phyloP scores from a whole-genome alignment of 2,329 filamentous ascomycete species.

The Gaeumannomyces sp. region DNA sequence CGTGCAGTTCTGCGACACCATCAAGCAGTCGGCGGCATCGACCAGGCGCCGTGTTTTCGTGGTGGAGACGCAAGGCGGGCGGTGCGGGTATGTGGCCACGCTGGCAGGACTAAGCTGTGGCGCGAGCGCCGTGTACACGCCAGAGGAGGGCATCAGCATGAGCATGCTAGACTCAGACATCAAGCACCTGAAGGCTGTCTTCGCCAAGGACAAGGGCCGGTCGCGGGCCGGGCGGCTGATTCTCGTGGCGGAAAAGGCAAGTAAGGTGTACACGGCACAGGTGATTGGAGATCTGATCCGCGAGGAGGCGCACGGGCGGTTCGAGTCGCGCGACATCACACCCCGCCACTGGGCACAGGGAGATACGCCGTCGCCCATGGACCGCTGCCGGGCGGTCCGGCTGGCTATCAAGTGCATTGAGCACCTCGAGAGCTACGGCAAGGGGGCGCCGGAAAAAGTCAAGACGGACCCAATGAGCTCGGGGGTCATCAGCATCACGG shows the following conservation, averaged over 20 bases:
- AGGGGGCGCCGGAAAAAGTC: conserved; percentile 59
- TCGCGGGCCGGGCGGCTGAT: conserved; percentile 89
- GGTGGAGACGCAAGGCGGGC: conserved; percentile 93
- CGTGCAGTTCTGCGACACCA: conserved; percentile 92
- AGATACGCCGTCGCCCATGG: conserved; percentile 89
- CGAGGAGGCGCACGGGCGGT: conserved; percentile 84
- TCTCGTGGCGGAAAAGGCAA: conserved; percentile 93
- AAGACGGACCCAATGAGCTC: conserved; percentile 67
- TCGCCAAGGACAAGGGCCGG: conserved; percentile 78
- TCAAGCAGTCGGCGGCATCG: conserved; percentile 92
- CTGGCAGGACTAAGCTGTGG: conserved; percentile 88
- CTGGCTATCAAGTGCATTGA: conserved; percentile 92
- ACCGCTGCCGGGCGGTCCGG: conserved; percentile 83
- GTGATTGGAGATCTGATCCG: conserved; percentile 94
- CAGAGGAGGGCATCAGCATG: conserved; percentile 90
- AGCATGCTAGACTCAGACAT: conserved; percentile 92
- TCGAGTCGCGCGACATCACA: conserved; percentile 86
- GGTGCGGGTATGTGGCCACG: conserved; percentile 89
- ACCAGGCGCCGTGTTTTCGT: conserved; percentile 93
- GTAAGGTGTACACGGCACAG: conserved; percentile 83
- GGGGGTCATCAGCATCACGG: conserved; percentile 86
- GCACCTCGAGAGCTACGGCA: conserved; percentile 75
- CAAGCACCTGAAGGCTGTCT: conserved; percentile 78
- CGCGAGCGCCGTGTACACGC: conserved; percentile 89
- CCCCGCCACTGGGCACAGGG: conserved; percentile 94